A percentile compares a stretch with the other conserved stretches of the same genome.
Conservation (phyloP, 2,329 filamentous ascomycete genomes). For the Diaporthe sp. region DNA sequence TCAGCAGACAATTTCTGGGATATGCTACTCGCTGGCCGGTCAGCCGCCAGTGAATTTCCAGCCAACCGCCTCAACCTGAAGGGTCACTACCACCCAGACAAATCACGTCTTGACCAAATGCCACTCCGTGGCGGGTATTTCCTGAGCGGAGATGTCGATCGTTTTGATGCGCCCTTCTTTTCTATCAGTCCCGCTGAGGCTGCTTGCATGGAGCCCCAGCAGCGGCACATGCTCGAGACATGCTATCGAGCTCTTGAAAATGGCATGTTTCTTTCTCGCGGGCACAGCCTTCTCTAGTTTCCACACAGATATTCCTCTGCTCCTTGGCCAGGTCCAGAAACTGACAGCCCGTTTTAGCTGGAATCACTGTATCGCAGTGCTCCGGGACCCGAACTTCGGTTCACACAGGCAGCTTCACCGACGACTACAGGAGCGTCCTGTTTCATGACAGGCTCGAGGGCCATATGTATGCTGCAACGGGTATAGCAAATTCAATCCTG, state of each 20-base stretch:
- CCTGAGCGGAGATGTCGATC: not conserved
- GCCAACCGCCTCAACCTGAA: slow-evolving; percentile 43
- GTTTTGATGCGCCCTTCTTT: slow-evolving; percentile 34
- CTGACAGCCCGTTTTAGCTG: not conserved
- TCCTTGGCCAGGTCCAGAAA: no score
- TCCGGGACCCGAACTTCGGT: slow-evolving; percentile 30
- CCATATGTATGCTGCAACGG: slow-evolving; percentile 46
- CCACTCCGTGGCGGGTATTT: not conserved
- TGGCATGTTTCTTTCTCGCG: slow-evolving; percentile 6
- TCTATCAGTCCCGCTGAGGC: slow-evolving; percentile 28
- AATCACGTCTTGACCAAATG: not conserved
- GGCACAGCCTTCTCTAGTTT: no score
- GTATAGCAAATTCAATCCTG: slow-evolving; percentile 36
- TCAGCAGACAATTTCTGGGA: slow-evolving; percentile 41
- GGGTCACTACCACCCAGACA: slow-evolving; percentile 42
- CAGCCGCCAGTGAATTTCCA: slow-evolving; percentile 40
- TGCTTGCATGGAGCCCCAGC: slow-evolving; percentile 26
- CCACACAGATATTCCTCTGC: no score
- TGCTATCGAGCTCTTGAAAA: slow-evolving; percentile 29
- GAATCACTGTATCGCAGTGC: not conserved
- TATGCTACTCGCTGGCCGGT: slow-evolving; percentile 41
- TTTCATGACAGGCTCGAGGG: slow-evolving; percentile 37
- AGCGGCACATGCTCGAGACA: slow-evolving; percentile 25
- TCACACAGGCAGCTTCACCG: slow-evolving; percentile 41
- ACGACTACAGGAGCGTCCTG: slow-evolving; percentile 38